Evolutionary conservation across 352 stramenopile species (phyloP).

Genomic region (Phytophthora meadii): DNA sequence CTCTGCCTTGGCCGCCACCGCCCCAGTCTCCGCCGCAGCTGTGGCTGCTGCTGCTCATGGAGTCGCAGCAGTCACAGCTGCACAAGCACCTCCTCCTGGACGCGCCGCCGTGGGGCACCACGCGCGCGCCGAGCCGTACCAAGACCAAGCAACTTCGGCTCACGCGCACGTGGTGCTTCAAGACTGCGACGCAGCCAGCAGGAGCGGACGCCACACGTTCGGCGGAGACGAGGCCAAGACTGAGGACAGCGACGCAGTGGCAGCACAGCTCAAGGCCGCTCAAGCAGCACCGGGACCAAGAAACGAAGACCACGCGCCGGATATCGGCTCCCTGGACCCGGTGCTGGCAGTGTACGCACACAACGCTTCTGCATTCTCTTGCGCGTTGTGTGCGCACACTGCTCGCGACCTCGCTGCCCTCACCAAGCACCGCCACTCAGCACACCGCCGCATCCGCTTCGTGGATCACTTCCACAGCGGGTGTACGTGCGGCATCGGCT

Average conservation of each 20-base stretch:
- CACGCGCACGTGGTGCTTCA: too few relatives aligned
- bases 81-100: too few relatives aligned
- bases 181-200: background rate
- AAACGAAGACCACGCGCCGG: too few relatives aligned
- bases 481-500: conserved; percentile 6
- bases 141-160: too few relatives aligned
- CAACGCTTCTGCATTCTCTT: conserved; percentile 10
- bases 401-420: background rate
- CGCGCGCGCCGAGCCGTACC: too few relatives aligned
- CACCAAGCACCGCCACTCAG: too few relatives aligned
- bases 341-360: conserved; percentile 18
- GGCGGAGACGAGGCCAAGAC: background rate
- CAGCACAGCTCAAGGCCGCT: conserved; percentile 12
- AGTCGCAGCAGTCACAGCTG: too few relatives aligned
- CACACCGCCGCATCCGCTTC: background rate
- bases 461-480: conserved; percentile 8
- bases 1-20: too few relatives aligned
- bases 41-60: too few relatives aligned
- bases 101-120: too few relatives aligned
- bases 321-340: background rate
- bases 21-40: too few relatives aligned
- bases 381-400: conserved; percentile 9
- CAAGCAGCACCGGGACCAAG: too few relatives aligned
- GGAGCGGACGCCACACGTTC: background rate
- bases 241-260: conserved; percentile 2